Percentiles rank a stretch among this genome's conserved stretches.
These are phyloP conservation scores for Picea sitchensis DNA, from an alignment of 75 land plant species.

Conservation along the genomic window DNA sequence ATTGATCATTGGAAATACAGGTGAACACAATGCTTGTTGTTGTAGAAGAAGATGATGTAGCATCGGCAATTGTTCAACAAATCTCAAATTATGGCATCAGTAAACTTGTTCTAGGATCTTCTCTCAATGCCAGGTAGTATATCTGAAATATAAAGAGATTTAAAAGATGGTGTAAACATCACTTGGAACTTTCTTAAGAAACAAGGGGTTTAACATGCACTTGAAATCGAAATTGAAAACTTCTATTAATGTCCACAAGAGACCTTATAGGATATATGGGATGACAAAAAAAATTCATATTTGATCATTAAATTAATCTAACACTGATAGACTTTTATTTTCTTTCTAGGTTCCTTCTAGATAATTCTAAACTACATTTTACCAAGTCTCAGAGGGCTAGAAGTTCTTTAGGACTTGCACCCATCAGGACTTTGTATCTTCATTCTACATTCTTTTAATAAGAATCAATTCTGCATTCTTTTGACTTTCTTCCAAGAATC, in stretches of 20 bases:
- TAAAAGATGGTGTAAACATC: not conserved
- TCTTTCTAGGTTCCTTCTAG: not conserved
- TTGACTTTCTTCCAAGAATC: not conserved
- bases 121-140: slow-evolving; percentile 40
- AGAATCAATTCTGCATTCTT: not conserved
- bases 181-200: slow-evolving; percentile 1
- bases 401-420: not conserved
- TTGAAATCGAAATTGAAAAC: not conserved
- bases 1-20: no score
- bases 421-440: no score
- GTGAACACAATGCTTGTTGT: not conserved
- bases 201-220: not conserved
- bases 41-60: slow-evolving; percentile 54
- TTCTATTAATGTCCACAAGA: no score
- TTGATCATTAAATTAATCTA: no score
- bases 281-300: no score
- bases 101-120: slow-evolving; percentile 55
- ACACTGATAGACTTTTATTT: not conserved
- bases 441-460: no score
- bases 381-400: not conserved
- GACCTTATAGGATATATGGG: no score
- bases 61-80: slow-evolving; percentile 38
- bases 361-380: not conserved
- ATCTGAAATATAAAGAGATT: not conserved
- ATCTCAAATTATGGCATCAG: slow-evolving; percentile 20